Conservation (phyloP, 2,329 filamentous ascomycete species). For the Colletotrichum nymphaeae region DNA sequence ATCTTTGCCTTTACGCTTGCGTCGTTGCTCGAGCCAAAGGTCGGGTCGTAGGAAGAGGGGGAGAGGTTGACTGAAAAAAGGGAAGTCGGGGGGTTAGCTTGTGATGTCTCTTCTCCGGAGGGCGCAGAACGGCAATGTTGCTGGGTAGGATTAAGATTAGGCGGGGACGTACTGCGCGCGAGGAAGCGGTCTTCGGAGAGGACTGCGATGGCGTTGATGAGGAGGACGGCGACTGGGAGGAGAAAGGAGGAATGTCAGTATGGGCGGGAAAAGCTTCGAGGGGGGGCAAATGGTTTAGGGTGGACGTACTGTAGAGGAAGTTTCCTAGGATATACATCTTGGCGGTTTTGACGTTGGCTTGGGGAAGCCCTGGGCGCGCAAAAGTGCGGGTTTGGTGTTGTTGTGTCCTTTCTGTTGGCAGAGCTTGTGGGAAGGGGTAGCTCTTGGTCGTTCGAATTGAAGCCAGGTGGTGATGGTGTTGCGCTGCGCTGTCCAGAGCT, state of each 20-base stretch:
- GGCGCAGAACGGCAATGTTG: background rate
- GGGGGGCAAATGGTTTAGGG: background rate
- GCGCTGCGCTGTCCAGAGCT: constrained; percentile 28
- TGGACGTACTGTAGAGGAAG: constrained; percentile 70
- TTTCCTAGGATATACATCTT: constrained; percentile 77
- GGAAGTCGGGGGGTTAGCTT: background rate
- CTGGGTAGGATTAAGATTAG: background rate
- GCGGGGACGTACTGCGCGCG: constrained; percentile 63
- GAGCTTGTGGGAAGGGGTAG: background rate
- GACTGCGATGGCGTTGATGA: constrained; percentile 93
- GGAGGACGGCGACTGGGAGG: constrained; percentile 75
- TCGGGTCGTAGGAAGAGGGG: constrained; percentile 74
- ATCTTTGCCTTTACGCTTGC: constrained; percentile 87
- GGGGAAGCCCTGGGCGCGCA: background rate
- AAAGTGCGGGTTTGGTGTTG: background rate
- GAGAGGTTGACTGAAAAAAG: constrained; percentile 75
- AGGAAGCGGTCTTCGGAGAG: constrained; percentile 96
- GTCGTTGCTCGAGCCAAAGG: constrained; percentile 80
- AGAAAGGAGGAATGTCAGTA: background rate
- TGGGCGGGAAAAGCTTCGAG: background rate
- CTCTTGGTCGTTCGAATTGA: background rate
- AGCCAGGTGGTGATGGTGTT: constrained; percentile 26
- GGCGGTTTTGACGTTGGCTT: background rate
- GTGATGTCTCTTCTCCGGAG: background rate
- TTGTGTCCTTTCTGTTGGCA: constrained; percentile 1